Evolutionary conservation across 495 filamentous ascomycete species (phyloP), one percentile per base, ranked within the genome.

Genomic region (Podospora fimiseda): DNA sequence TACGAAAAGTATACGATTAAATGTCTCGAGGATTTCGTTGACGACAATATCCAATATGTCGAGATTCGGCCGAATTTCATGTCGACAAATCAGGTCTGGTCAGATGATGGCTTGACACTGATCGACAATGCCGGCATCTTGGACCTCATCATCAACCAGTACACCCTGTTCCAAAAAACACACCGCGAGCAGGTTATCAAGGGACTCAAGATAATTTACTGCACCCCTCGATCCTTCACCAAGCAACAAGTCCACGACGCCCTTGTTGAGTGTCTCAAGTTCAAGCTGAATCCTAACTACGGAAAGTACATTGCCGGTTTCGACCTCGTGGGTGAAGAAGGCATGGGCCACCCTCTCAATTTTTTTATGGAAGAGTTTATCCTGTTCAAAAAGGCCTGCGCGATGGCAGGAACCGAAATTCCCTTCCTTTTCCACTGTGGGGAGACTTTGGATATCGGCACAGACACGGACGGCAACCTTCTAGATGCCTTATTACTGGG

Each of bases 401-500:
- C 71, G 6, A 74, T 79, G 48, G 77, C 82, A 55, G 75, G 74
- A 2, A 71, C 94, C 2, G 83, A 95, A 4, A 88, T 97, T n/a
- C 93, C 93, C 0, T 94, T 96, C 68, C 82, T 93, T 58, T 93
- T 98, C 68, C 93, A 98, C 61, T 94, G 91, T 43, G 93, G 90
- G 23, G 90, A 96, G 69, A 89, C 84, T 18, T 79, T 93, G 0
- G 86, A 90, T 22, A 81, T 88, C 50, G 89, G 86, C 11, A 79
- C 79, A 49, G 73, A 77, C n/a, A 81, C 85, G 3, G 90, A 96
- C 58, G 80, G 86, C 27, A 96, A 96, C 60, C 78, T 96, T 2
- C 86, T 92, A 57, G 90, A 96, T 64, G 90, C 90, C 0, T 80
- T 96, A 16, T 71, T 94, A 7, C 79, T 97, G 9, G 84, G 85